These are phyloP conservation scores for Populus hybrid DNA, from an alignment of 441 rosid genomes.

Conservation along the genomic window DNA sequence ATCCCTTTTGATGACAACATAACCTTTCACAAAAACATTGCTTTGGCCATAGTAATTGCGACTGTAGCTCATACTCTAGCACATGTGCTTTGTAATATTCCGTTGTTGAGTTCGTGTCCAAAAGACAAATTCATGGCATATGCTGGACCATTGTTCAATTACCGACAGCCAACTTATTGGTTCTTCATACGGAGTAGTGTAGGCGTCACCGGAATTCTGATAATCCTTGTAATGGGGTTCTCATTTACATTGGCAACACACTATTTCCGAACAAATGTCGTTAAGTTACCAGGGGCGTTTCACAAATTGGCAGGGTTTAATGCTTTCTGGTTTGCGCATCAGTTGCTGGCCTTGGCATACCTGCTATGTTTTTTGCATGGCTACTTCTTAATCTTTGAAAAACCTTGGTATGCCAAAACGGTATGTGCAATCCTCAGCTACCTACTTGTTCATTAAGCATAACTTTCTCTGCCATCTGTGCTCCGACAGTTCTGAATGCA, in stretches of 20 bases:
- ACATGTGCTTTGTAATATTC: slow-evolving; percentile 70
- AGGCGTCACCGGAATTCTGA: slow-evolving; percentile 54
- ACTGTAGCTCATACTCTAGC: slow-evolving; percentile 41
- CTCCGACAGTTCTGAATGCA: too few species aligned
- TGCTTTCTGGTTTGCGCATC: slow-evolving; percentile 92
- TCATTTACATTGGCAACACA: slow-evolving; percentile 67
- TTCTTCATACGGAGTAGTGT: slow-evolving; percentile 47
- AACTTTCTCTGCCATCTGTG: too few species aligned
- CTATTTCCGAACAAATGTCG: slow-evolving; percentile 56
- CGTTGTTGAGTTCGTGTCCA: slow-evolving; percentile 44
- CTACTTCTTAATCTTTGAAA: slow-evolving; percentile 54
- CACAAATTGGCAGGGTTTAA: slow-evolving; percentile 75
- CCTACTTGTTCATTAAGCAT: not conserved
- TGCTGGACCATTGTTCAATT: slow-evolving; percentile 43
- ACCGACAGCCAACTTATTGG: slow-evolving; percentile 55
- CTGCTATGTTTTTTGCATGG: slow-evolving; percentile 66
- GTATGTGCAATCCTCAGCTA: slow-evolving; percentile 28
- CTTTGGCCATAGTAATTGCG: slow-evolving; percentile 46
- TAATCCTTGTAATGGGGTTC: slow-evolving; percentile 52
- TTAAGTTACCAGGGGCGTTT: slow-evolving; percentile 62
- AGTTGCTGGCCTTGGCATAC: slow-evolving; percentile 68
- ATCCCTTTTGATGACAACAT: slow-evolving; percentile 90
- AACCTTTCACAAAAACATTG: slow-evolving; percentile 74
- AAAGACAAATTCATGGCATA: slow-evolving; percentile 36
- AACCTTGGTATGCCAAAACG: slow-evolving; percentile 69